Conservation (phyloP, 257 asterid genomes). For the Nicotiana sylvestris region DNA sequence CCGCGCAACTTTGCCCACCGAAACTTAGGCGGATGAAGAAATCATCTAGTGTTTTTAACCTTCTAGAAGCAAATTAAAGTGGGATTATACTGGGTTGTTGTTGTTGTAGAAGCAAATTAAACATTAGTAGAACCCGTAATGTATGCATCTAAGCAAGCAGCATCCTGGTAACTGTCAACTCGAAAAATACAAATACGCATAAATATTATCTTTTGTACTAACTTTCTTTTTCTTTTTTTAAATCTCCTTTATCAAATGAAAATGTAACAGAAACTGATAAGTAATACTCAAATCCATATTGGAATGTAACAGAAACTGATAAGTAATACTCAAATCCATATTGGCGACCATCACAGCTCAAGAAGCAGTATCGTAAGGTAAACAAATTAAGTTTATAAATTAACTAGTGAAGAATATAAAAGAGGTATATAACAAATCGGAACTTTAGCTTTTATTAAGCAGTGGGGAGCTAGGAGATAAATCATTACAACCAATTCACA, state of each 20-base stretch:
- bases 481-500: neutral
- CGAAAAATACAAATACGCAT: neutral
- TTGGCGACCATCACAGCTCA: neutral
- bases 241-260: neutral
- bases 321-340: neutral
- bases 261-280: too few species aligned
- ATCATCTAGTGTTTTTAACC: too few species aligned
- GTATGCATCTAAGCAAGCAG: too few species aligned
- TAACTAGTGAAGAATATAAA: neutral
- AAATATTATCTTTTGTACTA: neutral
- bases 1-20: too few species aligned
- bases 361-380: neutral
- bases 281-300: too few species aligned
- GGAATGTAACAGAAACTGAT: neutral
- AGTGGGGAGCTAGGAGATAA: neutral
- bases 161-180: neutral
- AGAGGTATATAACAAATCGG: neutral
- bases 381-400: neutral
- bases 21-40: too few species aligned
- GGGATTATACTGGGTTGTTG: too few species aligned
- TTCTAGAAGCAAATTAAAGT: neutral
- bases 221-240: too few species aligned
- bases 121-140: neutral
- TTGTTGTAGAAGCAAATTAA: neutral
- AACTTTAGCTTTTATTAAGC: neutral